Base-by-base conservation (phyloP, 2,329 filamentous ascomycete genomes). In the Chalara sp. region DNA sequence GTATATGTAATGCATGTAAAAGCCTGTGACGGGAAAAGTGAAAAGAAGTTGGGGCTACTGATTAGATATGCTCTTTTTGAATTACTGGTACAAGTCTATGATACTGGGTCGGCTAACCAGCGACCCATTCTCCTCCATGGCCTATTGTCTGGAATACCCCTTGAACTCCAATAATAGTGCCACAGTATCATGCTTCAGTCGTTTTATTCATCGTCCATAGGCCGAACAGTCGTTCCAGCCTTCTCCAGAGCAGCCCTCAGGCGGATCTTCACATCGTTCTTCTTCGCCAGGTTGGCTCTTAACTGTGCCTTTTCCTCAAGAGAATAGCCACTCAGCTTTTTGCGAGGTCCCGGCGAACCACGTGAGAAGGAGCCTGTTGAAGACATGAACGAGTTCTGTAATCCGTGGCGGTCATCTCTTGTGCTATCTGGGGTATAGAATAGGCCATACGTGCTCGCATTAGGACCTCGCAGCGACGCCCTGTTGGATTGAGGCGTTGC, bases 251-350 rank as follows among this genome's bases (percentile, higher is more conserved):
- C 64, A 5, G 42, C 56, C 55, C 57, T 67, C 47, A 85, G 64
- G 63, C 77, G 78, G 32, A 68, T 67, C 31, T 81, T 67, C 6
- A 82, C 74, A 4, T 71, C 75, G 59, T 73, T 73, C 57, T 79
- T 71, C 54, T 70, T 75, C n/a, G 72, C 72, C 55, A 73, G 68
- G 65, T 76, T 79, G 52, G 73, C 71, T 66, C 75, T 80, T 50
- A 84, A 64, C 31, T 72, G 71, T 31, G 68, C 68, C 69, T 81
- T 84, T 63, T 86, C 83, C 48, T 76, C 72, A 32, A 71, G 69
- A 52, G 74, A 80, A 58, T 80, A 85, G 13, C 79, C 79, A 53
- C 74, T 81, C 51, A 84, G 59, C 71, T 83, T 84, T 70, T 79
- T 83, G 42, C 80, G 76, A 30, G 79, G 58, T 10, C 35, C 35